Evolutionary conservation across 1,284 basidiomycete species (phyloP), one percentile per base, ranked within the genome.

Genomic region (Pascua guehoae): DNA sequence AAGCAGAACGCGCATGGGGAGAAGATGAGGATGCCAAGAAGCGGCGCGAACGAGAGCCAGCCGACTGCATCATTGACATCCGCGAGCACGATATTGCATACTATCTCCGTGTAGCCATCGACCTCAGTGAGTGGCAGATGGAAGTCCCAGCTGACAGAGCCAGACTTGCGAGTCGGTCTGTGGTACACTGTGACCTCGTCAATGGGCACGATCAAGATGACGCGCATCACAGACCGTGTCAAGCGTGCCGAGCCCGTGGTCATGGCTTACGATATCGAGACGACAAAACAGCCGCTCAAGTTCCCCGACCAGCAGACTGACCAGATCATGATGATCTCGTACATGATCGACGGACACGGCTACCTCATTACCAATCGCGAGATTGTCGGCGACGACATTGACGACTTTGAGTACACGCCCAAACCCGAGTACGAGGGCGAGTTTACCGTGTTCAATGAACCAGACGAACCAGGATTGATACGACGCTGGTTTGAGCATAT

Each of bases 321-420:
- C 79, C 93, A 96, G 73, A 91, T 99, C 68, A 98, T 99, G 95
- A 99, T 99, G 96, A 98, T 99, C 65, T 98, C 96, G 45, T 74
- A 74, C 62, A 74, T 75, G 73, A 75, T 76, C 45, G 73, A 75
- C 47, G 72, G 69, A 1, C 91, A 98, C 74, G 96, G 96, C 0
- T 99, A 89, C 71, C 84, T 99, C 61, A 98, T 99, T 75, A 98
- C 93, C 17, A 98, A 98, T 70, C 84, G 96, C 48, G 95, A 98
- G 66, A 97, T 98, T 53, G 92, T 98, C 58, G 87, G 88, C 60
- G 93, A 98, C 72, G 92, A 98, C 73, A 98, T 99, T 60, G 92
- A 96, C 43, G 89, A 99, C 73, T 98, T 99, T 69, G 96, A 98
- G 75, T 98, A 98, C 74, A 98, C 96, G 1, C 96, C 96, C 2